Evolutionary conservation across 202 grass and related monocot species (phyloP), one percentile per base, ranked within the genome.

Genomic region (Zoysia matrella): DNA sequence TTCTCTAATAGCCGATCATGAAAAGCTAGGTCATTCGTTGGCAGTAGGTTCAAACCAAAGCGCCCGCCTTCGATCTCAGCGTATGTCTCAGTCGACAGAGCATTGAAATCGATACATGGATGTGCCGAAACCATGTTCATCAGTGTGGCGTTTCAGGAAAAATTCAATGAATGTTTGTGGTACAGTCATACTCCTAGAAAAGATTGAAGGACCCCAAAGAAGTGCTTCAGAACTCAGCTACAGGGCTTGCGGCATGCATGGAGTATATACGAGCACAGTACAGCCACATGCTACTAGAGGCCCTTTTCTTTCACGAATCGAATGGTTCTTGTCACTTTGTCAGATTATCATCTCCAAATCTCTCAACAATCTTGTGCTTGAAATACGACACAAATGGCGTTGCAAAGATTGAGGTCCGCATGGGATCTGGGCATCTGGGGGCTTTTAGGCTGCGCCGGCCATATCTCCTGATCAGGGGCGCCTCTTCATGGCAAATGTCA

Each of bases 401-500:
- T 36, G 55, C 73, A 60, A 46, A 6, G 56, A 49, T 55, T 8
- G 15, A 18, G 66, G 47, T 42, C 69, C 75, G 53, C 74, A 79
- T 9, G 69, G 51, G 69, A 74, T 79, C 51, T 18, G 64, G 62
- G 14, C 30, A 36, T 36, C 30, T 36, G 30, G 30, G 30, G 30
- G 30, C 11, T 42, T 56, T 47, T 13, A 13, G 65, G 2, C 2
- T 7, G 62, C 47, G 48, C 54, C 68, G 74, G 60, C 74, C 74
- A 79, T 62, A 80, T 76, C 76, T 75, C 64, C 86, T 84, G 86
- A 80, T 61, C 71, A 84, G 76, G 65, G 71, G 7, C 81, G 47
- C 81, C 86, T 88, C 64, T 75, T 88, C 42, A 88, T 70, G 71
- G 86, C 64, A 88, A 88, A 48, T 71, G 76, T 88, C 86, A 84